phyloP scores from a whole-genome alignment of 2,329 filamentous ascomycete genomes.

The Pestalotiopsis sp. region DNA sequence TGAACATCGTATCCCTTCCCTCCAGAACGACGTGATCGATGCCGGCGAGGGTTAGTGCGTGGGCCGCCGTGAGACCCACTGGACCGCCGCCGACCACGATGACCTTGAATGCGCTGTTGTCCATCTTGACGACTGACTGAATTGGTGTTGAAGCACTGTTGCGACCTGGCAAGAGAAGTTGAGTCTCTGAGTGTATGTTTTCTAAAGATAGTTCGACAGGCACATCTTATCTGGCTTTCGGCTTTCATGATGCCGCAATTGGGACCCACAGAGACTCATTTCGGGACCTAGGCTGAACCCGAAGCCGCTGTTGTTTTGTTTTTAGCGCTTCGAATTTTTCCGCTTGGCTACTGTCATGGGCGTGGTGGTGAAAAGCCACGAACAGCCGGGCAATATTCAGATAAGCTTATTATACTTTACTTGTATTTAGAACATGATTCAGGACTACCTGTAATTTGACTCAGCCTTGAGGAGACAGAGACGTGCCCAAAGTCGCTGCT shows the following conservation, averaged over 20 bases:
- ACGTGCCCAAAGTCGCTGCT: too few relatives aligned
- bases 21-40: slow-evolving; percentile 15
- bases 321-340: not conserved
- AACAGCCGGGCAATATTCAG: too few relatives aligned
- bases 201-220: too few relatives aligned
- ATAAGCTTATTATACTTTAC: too few relatives aligned
- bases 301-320: not conserved
- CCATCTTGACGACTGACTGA: not conserved
- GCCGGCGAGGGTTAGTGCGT: slow-evolving; percentile 1
- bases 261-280: not conserved
- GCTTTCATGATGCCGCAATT: not conserved
- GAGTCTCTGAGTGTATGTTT: too few relatives aligned
- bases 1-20: not conserved
- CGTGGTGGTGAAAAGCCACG: too few relatives aligned
- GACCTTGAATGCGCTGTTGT: slow-evolving; percentile 5
- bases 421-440: too few relatives aligned
- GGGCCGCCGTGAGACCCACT: slow-evolving; percentile 9
- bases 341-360: too few relatives aligned
- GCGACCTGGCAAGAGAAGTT: too few relatives aligned
- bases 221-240: not conserved
- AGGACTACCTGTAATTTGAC: too few relatives aligned
- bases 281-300: not conserved
- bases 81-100: slow-evolving; percentile 15
- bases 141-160: not conserved
- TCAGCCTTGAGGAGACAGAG: too few relatives aligned